phyloP scores from a whole-genome alignment of 805 yeast species.

The Monosporozyma servazzii region DNA sequence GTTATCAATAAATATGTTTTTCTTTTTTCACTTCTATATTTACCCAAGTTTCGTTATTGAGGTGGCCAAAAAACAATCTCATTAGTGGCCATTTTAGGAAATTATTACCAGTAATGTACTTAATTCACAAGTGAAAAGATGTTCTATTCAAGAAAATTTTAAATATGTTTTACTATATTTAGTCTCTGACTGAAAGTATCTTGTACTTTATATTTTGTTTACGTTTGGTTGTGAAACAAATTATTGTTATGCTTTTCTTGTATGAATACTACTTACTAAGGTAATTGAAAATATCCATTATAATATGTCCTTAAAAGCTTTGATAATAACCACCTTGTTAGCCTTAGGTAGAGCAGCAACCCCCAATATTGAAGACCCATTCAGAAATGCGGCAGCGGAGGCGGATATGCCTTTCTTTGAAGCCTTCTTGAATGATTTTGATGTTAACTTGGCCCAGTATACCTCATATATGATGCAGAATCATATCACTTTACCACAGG shows the following conservation, averaged over 20 bases:
- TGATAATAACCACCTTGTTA: not conserved
- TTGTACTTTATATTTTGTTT: not conserved
- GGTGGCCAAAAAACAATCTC: not conserved
- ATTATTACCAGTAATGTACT: not conserved
- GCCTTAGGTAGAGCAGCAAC: not conserved
- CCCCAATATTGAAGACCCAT: not conserved
- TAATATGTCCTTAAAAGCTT: not conserved
- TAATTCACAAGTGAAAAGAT: not conserved
- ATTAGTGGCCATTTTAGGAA: constrained; percentile 1
- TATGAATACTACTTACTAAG: not conserved
- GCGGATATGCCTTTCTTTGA: constrained; percentile 27
- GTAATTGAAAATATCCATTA: not conserved
- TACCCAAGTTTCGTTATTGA: not conserved
- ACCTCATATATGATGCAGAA: constrained; percentile 30
- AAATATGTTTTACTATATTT: not conserved
- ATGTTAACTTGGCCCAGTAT: constrained; percentile 21
- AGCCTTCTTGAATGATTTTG: constrained; percentile 29
- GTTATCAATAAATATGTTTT: not conserved
- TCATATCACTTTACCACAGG: constrained; percentile 29
- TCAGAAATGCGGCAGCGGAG: constrained; percentile 25
- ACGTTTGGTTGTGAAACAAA: not conserved
- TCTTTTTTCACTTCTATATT: not conserved
- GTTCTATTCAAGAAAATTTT: not conserved
- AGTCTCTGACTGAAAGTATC: not conserved
- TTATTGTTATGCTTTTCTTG: not conserved